Base-by-base conservation (phyloP, 768 basidiomycete species). In the Gelatoporia subvermispora region DNA sequence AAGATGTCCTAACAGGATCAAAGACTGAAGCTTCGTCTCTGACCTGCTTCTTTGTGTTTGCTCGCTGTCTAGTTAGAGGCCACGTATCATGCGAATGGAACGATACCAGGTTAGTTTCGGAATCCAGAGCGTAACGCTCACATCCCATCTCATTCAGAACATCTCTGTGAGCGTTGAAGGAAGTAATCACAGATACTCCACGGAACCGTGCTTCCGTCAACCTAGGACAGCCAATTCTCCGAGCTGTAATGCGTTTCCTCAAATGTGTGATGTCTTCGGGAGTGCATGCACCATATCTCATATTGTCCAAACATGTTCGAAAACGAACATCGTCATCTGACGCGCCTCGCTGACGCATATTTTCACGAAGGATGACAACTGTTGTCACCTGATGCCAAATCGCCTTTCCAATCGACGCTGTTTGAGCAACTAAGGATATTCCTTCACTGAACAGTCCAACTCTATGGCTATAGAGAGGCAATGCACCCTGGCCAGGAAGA, bases 231-330 rank as follows among this genome's bases (percentile, higher is more conserved):
- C 20, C 37, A 5, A 20, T 16, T n/a, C 37, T 5, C 4, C 7
- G 20, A 35, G 11, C 5, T 18, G 13, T 34, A 35, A 45, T 18
- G 5, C 43, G 28, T 4, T 8, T 17, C n/a, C 17, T 16, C 10
- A 35, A 15, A 4, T 44, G 48, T 3, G 10, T 34, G 8, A 74
- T 48, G 50, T 75, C 72, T n/a, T 56, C 60, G 1, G 20, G 4
- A 1, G 70, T 73, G 53, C 72, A 75, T 0, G 66, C 52, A n/a
- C 60, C 63, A 47, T 70, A 72, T 17, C 65, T 41, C 66, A 69
- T 67, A 55, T 73, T 73, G n/a, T 62, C 59, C 0, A 74, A 42
- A 0, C 64, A 62, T 22, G 45, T 59, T 17, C 68, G 21, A 1
- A 70, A 59, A 24, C 53, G 48, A 2, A 21, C 39, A 57, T 73